Conservation (phyloP, 306 rosid species). For the Cucumis sativus region Cucumber_9930_V3 NC_026656.2:22508501-22509000, state of each 20-base stretch:
- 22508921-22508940: constrained; percentile 76
- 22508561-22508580: constrained; percentile 84
- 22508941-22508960: constrained; percentile 77
- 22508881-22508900: constrained; percentile 95
- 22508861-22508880: constrained; percentile 68
- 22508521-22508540: constrained; percentile 66
- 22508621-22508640: constrained; percentile 33
- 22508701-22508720: constrained; percentile 66
- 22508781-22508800: constrained; percentile 61
- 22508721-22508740: constrained; percentile 64
- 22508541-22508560: constrained; percentile 78
- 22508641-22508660: constrained; percentile 62
- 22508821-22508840: constrained; percentile 49
- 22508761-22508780: constrained; percentile 59
- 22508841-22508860: constrained; percentile 50
- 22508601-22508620: constrained; percentile 67
- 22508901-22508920: constrained; percentile 81
- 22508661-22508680: constrained; percentile 66
- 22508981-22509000: constrained; percentile 80
- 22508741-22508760: constrained; percentile 76
- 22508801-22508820: constrained; percentile 36
- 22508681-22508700: constrained; percentile 73
- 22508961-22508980: constrained; percentile 89
- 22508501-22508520: constrained; percentile 75
- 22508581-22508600: constrained; percentile 65